Base-by-base conservation (phyloP, 768 basidiomycete species). In the Mycena latifolia region DNA sequence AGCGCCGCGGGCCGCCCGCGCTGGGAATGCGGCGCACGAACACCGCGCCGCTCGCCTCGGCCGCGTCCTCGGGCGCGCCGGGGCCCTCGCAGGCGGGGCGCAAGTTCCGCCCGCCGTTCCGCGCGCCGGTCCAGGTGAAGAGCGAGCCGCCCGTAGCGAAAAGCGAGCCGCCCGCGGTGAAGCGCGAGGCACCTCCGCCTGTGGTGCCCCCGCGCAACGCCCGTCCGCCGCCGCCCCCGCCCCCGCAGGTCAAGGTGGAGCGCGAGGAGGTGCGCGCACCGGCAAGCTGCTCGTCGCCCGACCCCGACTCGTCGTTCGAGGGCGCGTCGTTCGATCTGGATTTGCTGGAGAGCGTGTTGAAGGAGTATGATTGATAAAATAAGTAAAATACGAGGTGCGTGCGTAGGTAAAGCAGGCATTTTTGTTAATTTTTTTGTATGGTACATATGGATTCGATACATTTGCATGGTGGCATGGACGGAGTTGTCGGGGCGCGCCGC, bases 1-100 rank as follows among this genome's bases (percentile, higher is more conserved):
- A 51, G 56, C 61, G 46, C 45, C 55, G 55, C 46, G 59, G 33
- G n/a, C 63, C 54, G 8, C 63, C 62, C 33, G 59, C 46, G n/a
- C 64, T 69, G n/a, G 68, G 64, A 3, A 69, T 69, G 68, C 63
- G 68, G 24, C 62, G 67, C 53, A 45, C 55, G 31, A 39, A 65
- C 31, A 69, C 63, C 24, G 51, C 48, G 8, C 68, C 68, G 45
- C 54, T 60, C n/a, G 45, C 27, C 27, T 12, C 37, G 37, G 28
- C 27, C 27, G 33, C 33, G 33, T 7, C 6, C 33, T 6, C 33
- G 33, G 14, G 14, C 33, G 33, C 14, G 33, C 33, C 33, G 8
- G 14, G 8, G 33, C 8, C 66, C 11, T 62, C 60, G 12, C 61
- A 54, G 35, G 55, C 43, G 1, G n/a, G 20, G 47, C 29, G 33